Conservation (phyloP, 1,284 basidiomycete genomes). For the Spongispora temasekensis region DNA sequence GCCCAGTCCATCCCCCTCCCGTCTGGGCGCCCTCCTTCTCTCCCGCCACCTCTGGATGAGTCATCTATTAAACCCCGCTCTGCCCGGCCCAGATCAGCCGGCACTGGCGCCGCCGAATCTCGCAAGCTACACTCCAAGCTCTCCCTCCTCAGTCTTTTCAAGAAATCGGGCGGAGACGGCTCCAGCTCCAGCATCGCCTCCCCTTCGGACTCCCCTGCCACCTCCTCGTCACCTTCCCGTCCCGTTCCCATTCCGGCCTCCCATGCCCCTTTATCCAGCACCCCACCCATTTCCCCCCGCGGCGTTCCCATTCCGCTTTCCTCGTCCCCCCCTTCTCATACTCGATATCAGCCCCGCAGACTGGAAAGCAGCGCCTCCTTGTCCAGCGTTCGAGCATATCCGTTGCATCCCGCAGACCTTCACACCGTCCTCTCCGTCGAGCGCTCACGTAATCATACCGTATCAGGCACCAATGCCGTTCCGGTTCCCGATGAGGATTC, state of each 20-base stretch:
- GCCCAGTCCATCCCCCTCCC: constrained; percentile 13
- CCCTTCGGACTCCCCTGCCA: constrained; percentile 27
- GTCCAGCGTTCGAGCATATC: constrained; percentile 29
- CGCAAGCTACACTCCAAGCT: constrained; percentile 42
- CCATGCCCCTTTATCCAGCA: constrained; percentile 11
- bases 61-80: constrained; percentile 27
- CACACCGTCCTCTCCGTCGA: constrained; percentile 35
- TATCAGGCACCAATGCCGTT: constrained; percentile 22
- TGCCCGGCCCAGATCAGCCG: constrained; percentile 48
- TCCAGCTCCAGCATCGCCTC: constrained; percentile 37
- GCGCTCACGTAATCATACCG: constrained; percentile 30
- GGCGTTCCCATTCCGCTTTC: constrained; percentile 24
- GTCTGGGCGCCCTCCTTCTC: constrained; percentile 38
- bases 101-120: constrained; percentile 47
- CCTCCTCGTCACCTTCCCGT: constrained; percentile 22
- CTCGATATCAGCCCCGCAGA: constrained; percentile 25
- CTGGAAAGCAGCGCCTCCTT: constrained; percentile 29
- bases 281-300: constrained; percentile 32
- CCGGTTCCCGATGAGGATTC: constrained; percentile 30
- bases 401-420: constrained; percentile 36
- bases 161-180: constrained; percentile 41
- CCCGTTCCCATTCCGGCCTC: constrained; percentile 22
- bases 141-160: constrained; percentile 49
- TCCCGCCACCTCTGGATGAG: constrained; percentile 40
- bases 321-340: constrained; percentile 26